Conservation (phyloP, 176 grass and related monocot genomes). For the Triticum dicoccoides region DNA sequence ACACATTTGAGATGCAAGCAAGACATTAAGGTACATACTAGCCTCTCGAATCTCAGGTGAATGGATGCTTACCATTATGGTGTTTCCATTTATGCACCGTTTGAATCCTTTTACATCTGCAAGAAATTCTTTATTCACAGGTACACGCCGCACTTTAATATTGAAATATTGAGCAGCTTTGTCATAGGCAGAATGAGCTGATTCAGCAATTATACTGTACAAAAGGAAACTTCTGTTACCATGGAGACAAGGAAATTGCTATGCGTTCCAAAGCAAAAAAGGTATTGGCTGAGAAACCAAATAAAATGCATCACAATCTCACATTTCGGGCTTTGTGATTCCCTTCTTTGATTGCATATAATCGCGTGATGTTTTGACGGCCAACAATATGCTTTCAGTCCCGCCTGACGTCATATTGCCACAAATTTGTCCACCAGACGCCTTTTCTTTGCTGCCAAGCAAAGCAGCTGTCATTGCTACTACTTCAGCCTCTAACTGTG, state of each 20-base stretch:
- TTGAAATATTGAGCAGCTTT: slow-evolving; percentile 68
- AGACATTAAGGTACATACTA: background rate
- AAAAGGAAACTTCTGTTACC: slow-evolving; percentile 16
- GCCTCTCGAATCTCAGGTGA: background rate
- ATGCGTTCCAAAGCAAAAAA: background rate
- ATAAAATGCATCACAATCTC: slow-evolving; percentile 33
- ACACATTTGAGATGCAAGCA: background rate
- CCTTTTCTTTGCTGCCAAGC: slow-evolving; percentile 81
- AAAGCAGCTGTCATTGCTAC: slow-evolving; percentile 95
- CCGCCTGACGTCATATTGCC: slow-evolving; percentile 99
- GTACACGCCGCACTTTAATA: slow-evolving; percentile 88
- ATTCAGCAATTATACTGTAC: slow-evolving; percentile 71
- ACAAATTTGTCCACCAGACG: slow-evolving; percentile 87
- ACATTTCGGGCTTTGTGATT: slow-evolving; percentile 96
- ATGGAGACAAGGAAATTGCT: background rate
- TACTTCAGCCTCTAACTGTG: slow-evolving; percentile 81
- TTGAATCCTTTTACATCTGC: slow-evolving; percentile 94
- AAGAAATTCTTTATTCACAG: slow-evolving; percentile 95
- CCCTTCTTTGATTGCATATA: slow-evolving; percentile 93
- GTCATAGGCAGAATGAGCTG: slow-evolving; percentile 80
- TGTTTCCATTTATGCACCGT: slow-evolving; percentile 85
- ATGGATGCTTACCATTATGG: slow-evolving; percentile 69
- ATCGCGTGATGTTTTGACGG: slow-evolving; percentile 91
- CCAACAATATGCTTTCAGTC: slow-evolving; percentile 95
- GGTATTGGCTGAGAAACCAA: background rate